phyloP scores from a whole-genome alignment of 345 rosid species.

The Syzygium oleosum region DNA sequence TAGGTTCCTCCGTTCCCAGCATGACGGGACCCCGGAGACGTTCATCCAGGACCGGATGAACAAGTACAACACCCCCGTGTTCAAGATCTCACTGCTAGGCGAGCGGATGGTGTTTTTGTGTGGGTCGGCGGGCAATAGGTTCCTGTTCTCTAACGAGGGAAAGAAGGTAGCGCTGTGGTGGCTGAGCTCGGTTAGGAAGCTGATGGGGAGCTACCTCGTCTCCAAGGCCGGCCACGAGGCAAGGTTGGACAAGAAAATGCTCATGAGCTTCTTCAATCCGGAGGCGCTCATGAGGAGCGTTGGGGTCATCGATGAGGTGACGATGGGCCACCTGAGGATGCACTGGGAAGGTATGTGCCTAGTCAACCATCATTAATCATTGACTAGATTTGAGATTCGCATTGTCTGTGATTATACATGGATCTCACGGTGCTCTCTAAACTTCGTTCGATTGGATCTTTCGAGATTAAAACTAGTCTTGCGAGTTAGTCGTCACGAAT shows the following conservation, averaged over 20 bases:
- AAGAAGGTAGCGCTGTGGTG: background rate
- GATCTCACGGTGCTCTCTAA: background rate
- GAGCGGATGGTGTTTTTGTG: background rate
- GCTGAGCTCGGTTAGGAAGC: background rate
- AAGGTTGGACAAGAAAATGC: background rate
- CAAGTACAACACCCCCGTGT: background rate
- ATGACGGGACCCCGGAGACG: background rate
- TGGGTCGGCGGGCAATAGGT: background rate
- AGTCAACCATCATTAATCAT: background rate
- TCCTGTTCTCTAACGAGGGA: background rate
- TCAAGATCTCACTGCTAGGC: background rate
- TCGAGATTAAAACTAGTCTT: background rate
- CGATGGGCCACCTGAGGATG: background rate
- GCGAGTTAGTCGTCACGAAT: background rate
- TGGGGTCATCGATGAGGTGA: background rate
- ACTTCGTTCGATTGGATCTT: background rate
- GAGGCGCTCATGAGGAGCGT: background rate
- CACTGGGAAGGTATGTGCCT: constrained; percentile 11
- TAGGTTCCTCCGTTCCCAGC: background rate
- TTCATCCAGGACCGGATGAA: background rate
- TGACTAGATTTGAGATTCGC: background rate
- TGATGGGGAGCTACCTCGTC: background rate
- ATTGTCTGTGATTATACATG: too few relatives aligned
- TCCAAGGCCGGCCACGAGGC: background rate
- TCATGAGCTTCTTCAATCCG: background rate